Evolutionary conservation across 2,329 filamentous ascomycete genomes (phyloP), one percentile per base, ranked within the genome.

Genomic region (Epichloe amarillans): DNA sequence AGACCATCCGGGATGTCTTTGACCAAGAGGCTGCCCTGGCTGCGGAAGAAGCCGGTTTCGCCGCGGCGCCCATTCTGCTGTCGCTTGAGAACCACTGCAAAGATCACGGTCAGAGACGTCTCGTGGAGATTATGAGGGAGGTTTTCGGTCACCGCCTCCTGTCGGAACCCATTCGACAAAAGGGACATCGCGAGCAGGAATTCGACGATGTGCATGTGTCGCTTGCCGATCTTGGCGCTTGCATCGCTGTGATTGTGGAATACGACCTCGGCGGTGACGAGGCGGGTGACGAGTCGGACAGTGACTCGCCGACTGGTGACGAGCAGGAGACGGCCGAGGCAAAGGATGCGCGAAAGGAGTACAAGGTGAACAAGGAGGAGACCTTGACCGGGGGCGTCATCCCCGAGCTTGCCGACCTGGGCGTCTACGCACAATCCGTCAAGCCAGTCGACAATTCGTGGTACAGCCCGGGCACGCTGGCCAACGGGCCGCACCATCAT

Each of bases 41-140:
- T 0, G 57, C 54, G 2, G 49, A 54, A 4, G 53, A 59, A n/a
- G 63, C 65, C 51, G 68, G 62, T 8, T 70, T 69, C 54, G 59
- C 60, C 3, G 72, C 72, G 1, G 74, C 79, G 0, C 82, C 82
- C 0, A 76, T 85, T 52, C 61, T 86, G 45, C 65, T 86, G 1
- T 84, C 81, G 0, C 69, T 86, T 1, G 82, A 86, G 60, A 86
- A 85, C 56, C 82, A 86, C 62, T 86, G 82, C 60, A 69, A 66
- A 15, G 65, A 72, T 0, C 65, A 76, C 8, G 81, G 82, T 1
- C 82, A 86, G 61, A 65, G 69, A 50, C 74, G 80, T 3, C 71
- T 85, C 2, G 81, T 76, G 2, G 65, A 77, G 21, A 84, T 86
- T 60, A 84, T 86, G 80, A 70, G 65, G 47, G 79, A 84, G 52